Evolutionary conservation across 129 eudicot species (phyloP).

Genomic region (Arctium lappa): DNA sequence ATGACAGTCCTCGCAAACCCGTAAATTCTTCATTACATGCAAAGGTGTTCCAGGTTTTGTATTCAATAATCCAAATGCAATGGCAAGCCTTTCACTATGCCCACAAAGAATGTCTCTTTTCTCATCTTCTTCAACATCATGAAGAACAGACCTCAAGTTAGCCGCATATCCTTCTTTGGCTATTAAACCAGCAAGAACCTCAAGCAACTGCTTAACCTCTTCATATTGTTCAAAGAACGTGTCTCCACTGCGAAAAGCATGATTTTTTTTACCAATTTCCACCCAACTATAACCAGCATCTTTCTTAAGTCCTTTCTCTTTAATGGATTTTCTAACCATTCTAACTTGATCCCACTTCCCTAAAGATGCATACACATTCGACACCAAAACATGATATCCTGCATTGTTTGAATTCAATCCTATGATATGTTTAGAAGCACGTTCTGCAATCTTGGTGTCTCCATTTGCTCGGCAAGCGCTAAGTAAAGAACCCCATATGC

Average conservation of each 20-base stretch:
- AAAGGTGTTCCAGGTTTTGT: conserved; percentile 53
- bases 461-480: conserved; percentile 59
- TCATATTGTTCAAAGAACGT: conserved; percentile 48
- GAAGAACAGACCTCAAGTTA: conserved; percentile 44
- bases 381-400: conserved; percentile 60
- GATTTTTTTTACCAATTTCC: conserved; percentile 50
- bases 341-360: conserved; percentile 74
- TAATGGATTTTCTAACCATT: conserved; percentile 53
- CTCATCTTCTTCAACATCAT: conserved; percentile 59
- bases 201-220: conserved; percentile 45
- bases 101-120: conserved; percentile 61
- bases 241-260: conserved; percentile 59
- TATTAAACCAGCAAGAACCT: conserved; percentile 35
- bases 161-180: conserved; percentile 58
- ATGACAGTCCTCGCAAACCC: conserved; percentile 70
- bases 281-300: conserved; percentile 76
- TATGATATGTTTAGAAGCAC: conserved; percentile 46
- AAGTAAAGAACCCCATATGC: conserved; percentile 80
- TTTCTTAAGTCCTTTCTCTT: conserved; percentile 53
- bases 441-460: conserved; percentile 46
- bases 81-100: conserved; percentile 78
- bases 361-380: conserved; percentile 63
- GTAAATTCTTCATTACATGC: conserved; percentile 64
- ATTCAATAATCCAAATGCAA: conserved; percentile 66
- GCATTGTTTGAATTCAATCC: conserved; percentile 43